phyloP scores from a whole-genome alignment of 1,284 basidiomycete genomes.

The Ganoderma lingzhi region DNA sequence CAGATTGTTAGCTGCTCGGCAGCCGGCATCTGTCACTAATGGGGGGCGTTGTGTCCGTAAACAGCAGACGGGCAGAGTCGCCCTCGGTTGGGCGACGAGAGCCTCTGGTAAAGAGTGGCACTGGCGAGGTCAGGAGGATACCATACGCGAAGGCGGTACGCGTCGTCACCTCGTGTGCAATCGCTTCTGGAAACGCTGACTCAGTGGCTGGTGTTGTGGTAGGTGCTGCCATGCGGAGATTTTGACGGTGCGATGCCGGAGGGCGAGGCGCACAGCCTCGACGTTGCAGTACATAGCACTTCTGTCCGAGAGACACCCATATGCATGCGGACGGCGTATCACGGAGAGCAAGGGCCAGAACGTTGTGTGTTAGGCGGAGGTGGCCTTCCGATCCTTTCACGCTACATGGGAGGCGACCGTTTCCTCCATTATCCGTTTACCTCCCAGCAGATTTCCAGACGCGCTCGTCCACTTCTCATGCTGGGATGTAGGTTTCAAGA shows the following conservation, averaged over 20 bases:
- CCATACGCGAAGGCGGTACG: background rate
- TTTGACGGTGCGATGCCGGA: background rate
- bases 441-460: background rate
- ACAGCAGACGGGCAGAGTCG: background rate
- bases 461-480: background rate
- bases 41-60: background rate
- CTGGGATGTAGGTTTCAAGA: background rate
- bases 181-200: background rate
- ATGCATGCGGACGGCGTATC: background rate
- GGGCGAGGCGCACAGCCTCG: background rate
- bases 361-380: background rate
- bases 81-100: background rate
- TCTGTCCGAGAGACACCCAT: slow-evolving; percentile 3
- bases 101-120: too few species aligned
- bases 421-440: background rate
- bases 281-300: background rate
- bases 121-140: background rate
- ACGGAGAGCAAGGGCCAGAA: slow-evolving; percentile 8
- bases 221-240: slow-evolving; percentile 4
- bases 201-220: background rate
- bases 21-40: background rate
- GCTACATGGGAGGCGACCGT: background rate
- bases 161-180: background rate
- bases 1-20: background rate
- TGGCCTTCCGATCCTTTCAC: background rate